Base-by-base conservation (phyloP, 805 yeast genomes). In the Lipomyces kockii region DNA sequence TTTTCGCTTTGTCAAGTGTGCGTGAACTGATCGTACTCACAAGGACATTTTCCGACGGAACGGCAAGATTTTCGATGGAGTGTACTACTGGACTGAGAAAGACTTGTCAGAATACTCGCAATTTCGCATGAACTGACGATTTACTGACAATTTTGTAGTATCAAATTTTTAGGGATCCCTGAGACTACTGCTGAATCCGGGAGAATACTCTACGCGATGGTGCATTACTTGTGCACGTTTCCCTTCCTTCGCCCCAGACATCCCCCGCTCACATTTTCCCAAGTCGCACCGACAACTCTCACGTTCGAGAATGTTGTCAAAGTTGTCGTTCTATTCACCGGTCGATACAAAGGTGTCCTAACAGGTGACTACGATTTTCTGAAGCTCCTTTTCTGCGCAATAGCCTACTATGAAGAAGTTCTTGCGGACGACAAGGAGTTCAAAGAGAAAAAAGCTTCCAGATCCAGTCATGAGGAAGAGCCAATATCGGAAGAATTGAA, bases 321-420 rank as follows among this genome's bases (percentile, higher is more conserved):
- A 69, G 80, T 85, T 3, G 74, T 82, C 0, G 77, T 84, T 12
- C 64, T 88, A 5, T 81, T 82, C 69, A 76, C 77, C 14, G 85
- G 84, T 1, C 78, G 85, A 55, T 81, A 80, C 62, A 71, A 73
- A 64, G 76, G 78, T 52, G 56, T 82, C 27, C 69, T 85, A 59
- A 67, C 74, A 2, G 76, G 76, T 2, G 76, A 79, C 37, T 78
- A 78, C 61, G 83, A 85, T 64, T 79, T 82, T 60, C 34, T 78
- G 35, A 81, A 81, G 72, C 73, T 88, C 43, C 55, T 88, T 2
- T 87, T 84, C 71, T 74, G 86, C 6, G 80, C 89, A 0, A 74
- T 87, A 70, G 78, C 80, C 17, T 46, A 68, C 46, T 64, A 68
- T 27, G 71, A 68, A 39, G 37, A 63, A 12, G 61, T 39, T 5